phyloP scores from a whole-genome alignment of 2,329 filamentous ascomycete genomes.

The Dactylellina haptotyla region DNA sequence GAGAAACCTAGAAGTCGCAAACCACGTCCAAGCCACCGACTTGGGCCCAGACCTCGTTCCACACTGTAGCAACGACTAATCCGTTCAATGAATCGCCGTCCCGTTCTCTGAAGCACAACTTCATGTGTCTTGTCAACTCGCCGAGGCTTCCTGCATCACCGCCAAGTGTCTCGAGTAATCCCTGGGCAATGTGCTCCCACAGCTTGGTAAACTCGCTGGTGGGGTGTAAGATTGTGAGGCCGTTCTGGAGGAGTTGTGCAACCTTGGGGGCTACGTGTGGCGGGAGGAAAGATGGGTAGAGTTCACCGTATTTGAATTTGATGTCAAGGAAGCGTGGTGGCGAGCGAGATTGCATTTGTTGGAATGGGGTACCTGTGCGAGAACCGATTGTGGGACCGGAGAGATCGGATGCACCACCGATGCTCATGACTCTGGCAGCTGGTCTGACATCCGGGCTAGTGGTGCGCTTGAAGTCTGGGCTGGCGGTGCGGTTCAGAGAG shows the following conservation, averaged over 20 bases:
- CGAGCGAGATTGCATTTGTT: slow-evolving; percentile 19
- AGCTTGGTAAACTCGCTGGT: slow-evolving; percentile 37
- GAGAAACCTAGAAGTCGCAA: slow-evolving; percentile 47
- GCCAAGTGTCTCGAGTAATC: slow-evolving; percentile 42
- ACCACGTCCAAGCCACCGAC: slow-evolving; percentile 47
- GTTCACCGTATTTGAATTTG: slow-evolving; percentile 47
- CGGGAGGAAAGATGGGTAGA: slow-evolving; percentile 45
- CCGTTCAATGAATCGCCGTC: slow-evolving; percentile 29
- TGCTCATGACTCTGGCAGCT: slow-evolving; percentile 37
- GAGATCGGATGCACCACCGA: slow-evolving; percentile 38
- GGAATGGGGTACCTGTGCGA: slow-evolving; percentile 46
- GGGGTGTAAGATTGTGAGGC: slow-evolving; percentile 45
- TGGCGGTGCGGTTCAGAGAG: slow-evolving; percentile 8
- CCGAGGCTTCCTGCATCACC: slow-evolving; percentile 25
- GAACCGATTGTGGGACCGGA: slow-evolving; percentile 42
- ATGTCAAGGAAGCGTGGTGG: slow-evolving; percentile 50
- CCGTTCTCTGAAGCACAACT: slow-evolving; percentile 46
- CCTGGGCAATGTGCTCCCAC: slow-evolving; percentile 52
- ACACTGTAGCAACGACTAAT: slow-evolving; percentile 44
- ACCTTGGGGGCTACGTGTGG: slow-evolving; percentile 13
- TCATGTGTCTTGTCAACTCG: slow-evolving; percentile 53
- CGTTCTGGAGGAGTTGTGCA: slow-evolving; percentile 48
- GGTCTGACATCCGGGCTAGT: slow-evolving; percentile 39
- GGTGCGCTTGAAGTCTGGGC: slow-evolving; percentile 43
- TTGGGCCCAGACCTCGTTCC: slow-evolving; percentile 38